Base-by-base conservation (phyloP, 2,329 filamentous ascomycete species). In the Sporothrix schenckii region DNA sequence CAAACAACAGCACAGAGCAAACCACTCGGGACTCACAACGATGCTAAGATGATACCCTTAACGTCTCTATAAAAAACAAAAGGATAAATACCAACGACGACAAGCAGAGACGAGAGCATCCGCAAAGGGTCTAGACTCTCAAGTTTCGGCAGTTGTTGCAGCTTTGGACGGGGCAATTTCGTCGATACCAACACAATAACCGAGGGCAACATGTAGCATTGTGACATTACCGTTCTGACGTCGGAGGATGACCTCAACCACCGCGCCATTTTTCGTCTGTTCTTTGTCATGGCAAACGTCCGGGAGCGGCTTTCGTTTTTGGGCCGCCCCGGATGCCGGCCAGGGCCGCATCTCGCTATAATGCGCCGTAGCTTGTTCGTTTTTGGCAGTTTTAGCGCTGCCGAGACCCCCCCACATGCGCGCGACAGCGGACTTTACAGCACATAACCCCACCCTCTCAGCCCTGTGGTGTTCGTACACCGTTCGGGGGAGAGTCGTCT, bases 231-330 rank as follows among this genome's bases (percentile, higher is more conserved):
- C 34, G 34, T 34, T 34, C 34, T 34, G 34, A 9, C 34, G 1
- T 1, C 6, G 34, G 34, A 34, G 34, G 34, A 24, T 24, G n/a
- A 21, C 14, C 11, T 13, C 11, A 24, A 6, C 21, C 56, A 19
- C 21, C 34, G 4, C 44, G 13, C 44, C 16, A 44, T 16, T 19
- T 63, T 54, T 41, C n/a, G 24, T 24, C n/a, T 24, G 16, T 47
- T 63, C 58, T 63, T 63, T 63, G 39, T 47, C n/a, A 44, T 4
- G 13, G 24, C 56, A 63, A 47, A 63, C 21, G 34, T 44, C 39
- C 58, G 39, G 39, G 58, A 41, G 14, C 58, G 39, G 58, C 16
- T 11, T 58, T 41, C 27, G 21, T 6, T 16, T 41, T 34, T 19
- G 44, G 39, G 6, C 21, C 10, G 27, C 27, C 27, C 58, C 58